A percentile compares a stretch with the other conserved stretches of the same genome.
Conservation (phyloP, 768 basidiomycete species). For the Mycena rebaudengoi region DNA sequence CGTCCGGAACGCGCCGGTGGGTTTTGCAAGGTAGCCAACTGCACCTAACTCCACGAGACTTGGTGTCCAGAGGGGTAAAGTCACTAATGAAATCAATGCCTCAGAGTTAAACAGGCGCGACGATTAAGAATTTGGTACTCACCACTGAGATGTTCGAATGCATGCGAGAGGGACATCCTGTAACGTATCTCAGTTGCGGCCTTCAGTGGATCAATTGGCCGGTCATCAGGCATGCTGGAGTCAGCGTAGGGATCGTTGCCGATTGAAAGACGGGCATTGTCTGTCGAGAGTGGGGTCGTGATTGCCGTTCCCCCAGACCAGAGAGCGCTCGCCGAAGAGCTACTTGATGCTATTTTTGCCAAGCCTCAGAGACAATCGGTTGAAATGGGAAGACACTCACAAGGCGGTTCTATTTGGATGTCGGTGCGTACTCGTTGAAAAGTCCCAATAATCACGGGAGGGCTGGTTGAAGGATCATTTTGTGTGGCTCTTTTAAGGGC, state of each 20-base stretch:
- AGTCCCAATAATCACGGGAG: background rate
- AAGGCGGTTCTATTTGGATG: background rate
- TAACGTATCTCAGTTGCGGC: constrained; percentile 55
- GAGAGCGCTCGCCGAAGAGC: background rate
- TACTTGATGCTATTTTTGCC: background rate
- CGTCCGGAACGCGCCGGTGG: constrained; percentile 56
- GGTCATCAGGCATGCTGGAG: constrained; percentile 21
- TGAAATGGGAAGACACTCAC: background rate
- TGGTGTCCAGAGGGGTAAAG: constrained; percentile 60
- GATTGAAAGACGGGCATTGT: background rate
- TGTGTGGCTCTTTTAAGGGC: constrained; percentile 49
- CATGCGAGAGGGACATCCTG: constrained; percentile 56
- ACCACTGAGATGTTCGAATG: constrained; percentile 35
- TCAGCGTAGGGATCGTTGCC: background rate
- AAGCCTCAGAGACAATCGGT: background rate
- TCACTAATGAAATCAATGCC: constrained; percentile 37
- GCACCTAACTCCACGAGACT: constrained; percentile 54
- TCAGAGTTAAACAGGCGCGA: background rate
- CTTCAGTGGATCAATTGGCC: background rate
- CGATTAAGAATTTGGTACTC: background rate
- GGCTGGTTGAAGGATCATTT: background rate
- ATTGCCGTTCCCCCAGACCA: background rate
- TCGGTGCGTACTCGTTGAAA: background rate
- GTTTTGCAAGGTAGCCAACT: constrained; percentile 61
- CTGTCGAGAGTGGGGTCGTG: background rate